Base-by-base conservation (phyloP, 192 early-diverging fungal species). In the Kickxella alabastrina region DNA sequence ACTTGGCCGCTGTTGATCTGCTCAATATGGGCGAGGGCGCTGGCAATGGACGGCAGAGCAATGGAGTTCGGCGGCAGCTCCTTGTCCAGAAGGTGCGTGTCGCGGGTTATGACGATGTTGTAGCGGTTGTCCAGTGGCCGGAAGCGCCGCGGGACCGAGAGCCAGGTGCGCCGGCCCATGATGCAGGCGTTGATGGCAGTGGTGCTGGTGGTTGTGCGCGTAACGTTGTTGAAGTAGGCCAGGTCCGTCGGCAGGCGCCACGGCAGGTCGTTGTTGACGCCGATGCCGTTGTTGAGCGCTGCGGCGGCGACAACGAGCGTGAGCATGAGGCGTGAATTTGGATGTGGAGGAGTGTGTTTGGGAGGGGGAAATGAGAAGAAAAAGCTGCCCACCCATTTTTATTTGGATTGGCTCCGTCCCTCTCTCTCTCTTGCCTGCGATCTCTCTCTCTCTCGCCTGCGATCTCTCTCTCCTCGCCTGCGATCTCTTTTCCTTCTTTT, bases 81-180 rank as follows among this genome's bases (percentile, higher is more conserved):
- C 18, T 48, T 43, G 64, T 62, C 63, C 10, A 82, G 56, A 46
- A 81, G 80, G 24, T 77, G 49, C 0, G 62, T 50, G 58, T 83
- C 79, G 48, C 86, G 57, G 25, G 92, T 86, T 17, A 99, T 53
- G 7, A 99, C 85, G 25, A 99, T 76, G 72, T 96, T 99, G 49
- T 89, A 68, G 40, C 96, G 79, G 37, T 72, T 52, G 9, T 54
- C 49, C n/a, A 99, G 68, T 7, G 96, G 96, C 35, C 88, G 74
- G 56, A 85, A 91, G 43, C 82, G 84, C 6, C 43, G 38, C 3
- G 96, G 96, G 38, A 99, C 90, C 3, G 87, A 90, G 57, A 94
- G 90, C 93, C 94, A 99, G 15, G 92, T 95, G 17, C 75, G 69
- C 36, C 93, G 81, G 36, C 96, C 96, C 91, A 99, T 92, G 56